phyloP scores from a whole-genome alignment of 179 eudicot genomes.

The Vitellaria paradoxa region DNA sequence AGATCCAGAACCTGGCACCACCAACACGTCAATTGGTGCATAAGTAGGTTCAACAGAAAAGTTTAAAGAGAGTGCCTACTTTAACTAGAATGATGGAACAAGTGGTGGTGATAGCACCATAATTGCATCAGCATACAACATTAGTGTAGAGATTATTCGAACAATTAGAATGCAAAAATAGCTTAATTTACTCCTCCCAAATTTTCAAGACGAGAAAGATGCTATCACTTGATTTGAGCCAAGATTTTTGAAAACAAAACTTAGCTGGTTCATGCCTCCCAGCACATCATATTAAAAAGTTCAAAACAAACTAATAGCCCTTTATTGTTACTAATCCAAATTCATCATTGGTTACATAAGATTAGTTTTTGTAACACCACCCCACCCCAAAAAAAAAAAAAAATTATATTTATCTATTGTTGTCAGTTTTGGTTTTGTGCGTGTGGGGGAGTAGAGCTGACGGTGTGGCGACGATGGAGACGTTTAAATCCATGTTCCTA shows the following conservation, averaged over 20 bases:
- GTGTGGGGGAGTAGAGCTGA: too few relatives aligned
- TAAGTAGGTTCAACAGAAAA: constrained; percentile 11
- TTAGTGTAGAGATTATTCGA: neutral
- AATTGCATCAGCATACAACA: neutral
- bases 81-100: neutral
- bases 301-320: neutral
- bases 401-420: neutral
- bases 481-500: neutral
- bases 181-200: neutral
- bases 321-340: neutral
- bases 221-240: neutral
- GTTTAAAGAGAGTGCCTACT: neutral
- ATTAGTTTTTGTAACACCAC: neutral
- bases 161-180: constrained; percentile 3
- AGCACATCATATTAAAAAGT: neutral
- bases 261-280: neutral
- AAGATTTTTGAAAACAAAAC: neutral
- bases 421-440: neutral
- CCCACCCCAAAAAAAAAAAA: too few relatives aligned
- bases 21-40: constrained; percentile 14
- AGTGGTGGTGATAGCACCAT: neutral
- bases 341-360: neutral
- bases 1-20: constrained; percentile 86
- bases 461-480: too few relatives aligned
- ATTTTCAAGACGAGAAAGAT: neutral